Base-by-base conservation (phyloP, 2,329 filamentous ascomycete species). In the Botrytis pseudocinerea region DNA sequence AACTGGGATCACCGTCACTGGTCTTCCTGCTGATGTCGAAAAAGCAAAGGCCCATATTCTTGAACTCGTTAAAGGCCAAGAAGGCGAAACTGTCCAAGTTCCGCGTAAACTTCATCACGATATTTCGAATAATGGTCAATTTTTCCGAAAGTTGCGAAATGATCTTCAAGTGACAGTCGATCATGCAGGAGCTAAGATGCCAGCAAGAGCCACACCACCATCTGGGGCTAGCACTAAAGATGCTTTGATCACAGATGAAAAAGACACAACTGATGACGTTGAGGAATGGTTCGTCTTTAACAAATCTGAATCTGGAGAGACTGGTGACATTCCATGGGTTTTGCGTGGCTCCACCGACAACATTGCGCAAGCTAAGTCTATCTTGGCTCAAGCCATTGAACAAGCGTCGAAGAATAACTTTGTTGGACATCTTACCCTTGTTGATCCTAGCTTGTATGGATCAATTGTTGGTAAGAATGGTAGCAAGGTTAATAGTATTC, bases 211-310 rank as follows among this genome's bases (percentile, higher is more conserved):
- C 16, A 82, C 84, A 42, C 83, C 88, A 82, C 84, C 80, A 75
- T 87, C 89, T 35, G 85, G 86, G 57, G 91, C 89, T 76, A 89
- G 88, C 62, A 87, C 85, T 66, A 83, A 89, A 57, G 87, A 97
- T 73, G 96, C 96, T n/a, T 84, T 99, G 77, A 98, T 98, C 83
- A 98, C 95, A 0, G 96, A 98, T 80, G 93, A 96, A 70, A 87
- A 88, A 1, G 88, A 90, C 22, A 84, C 87, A 20, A 82, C 87
- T 35, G 85, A 89, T 10, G 90, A 92, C 76, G 88, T 86, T 35
- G 91, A 97, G 84, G 93, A 92, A 2, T 99, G 95, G 94, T 92
- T 93, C 77, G 85, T 96, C 20, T 88, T 97, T 74, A 90, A 94
- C 80, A 84, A 84, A 68, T 80, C 83, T 40, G 87, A 88, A 57